Evolutionary conservation across 768 basidiomycete species (phyloP).

Genomic region (Tephrocybe sp.): DNA sequence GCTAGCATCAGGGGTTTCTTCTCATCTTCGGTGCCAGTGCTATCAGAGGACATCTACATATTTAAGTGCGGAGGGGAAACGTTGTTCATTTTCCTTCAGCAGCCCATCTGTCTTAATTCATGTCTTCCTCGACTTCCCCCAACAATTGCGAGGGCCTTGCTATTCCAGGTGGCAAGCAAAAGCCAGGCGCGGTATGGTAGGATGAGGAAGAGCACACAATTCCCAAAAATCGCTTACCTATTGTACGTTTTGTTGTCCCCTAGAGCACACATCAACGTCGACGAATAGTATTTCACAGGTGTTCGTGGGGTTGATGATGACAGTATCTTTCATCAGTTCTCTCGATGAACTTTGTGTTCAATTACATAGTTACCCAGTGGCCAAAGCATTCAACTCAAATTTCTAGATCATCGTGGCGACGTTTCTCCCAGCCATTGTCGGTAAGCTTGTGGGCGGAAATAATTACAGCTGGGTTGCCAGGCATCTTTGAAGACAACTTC

Average conservation of each 20-base stretch:
- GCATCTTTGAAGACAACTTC: conserved; percentile 69
- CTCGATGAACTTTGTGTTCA: neutral
- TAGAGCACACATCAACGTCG: no score
- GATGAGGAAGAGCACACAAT: conserved; percentile 51
- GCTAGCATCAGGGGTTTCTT: no score
- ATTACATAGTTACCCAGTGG: neutral
- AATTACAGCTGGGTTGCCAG: conserved; percentile 76
- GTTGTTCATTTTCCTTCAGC: no score
- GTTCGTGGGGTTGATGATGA: conserved; percentile 45
- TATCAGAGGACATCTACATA: no score
- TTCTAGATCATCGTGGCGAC: conserved; percentile 68
- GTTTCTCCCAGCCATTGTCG: conserved; percentile 71
- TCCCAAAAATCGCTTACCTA: conserved; percentile 49
- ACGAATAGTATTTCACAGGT: conserved; percentile 31
- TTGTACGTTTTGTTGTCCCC: conserved; percentile 33
- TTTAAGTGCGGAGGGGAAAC: no score
- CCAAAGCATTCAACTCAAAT: no score
- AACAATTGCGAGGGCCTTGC: conserved; percentile 12
- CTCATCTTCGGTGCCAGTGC: no score
- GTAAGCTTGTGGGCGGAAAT: conserved; percentile 59
- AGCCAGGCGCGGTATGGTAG: conserved; percentile 56
- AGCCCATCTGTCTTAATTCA: no score
- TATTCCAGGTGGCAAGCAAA: conserved; percentile 21
- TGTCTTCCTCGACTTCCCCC: conserved; percentile 17
- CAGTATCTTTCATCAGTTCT: conserved; percentile 40